These are phyloP conservation scores for Debaryomycetaceae sp. DNA, from an alignment of 1,139 yeast genomes.

Conservation along the genomic window DNA sequence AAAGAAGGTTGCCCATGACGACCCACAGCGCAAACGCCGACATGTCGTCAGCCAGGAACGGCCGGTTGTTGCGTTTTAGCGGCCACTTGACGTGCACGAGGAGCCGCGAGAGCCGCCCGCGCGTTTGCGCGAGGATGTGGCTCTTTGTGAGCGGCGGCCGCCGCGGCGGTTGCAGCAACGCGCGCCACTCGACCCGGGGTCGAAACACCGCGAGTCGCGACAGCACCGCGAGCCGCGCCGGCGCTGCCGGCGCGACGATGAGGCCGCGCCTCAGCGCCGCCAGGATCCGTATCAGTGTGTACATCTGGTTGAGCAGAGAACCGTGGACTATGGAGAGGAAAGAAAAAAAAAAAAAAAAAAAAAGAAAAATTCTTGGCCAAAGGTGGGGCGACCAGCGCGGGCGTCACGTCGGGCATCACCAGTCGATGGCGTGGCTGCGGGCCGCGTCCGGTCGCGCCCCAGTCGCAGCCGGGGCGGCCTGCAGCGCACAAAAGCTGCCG, in stretches of 20 bases:
- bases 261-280: constrained; percentile 4
- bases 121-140: constrained; percentile 40
- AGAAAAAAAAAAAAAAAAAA: background rate
- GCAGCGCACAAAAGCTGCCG: too few relatives aligned
- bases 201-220: too few relatives aligned
- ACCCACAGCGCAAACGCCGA: constrained; percentile 58
- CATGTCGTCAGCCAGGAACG: constrained; percentile 49
- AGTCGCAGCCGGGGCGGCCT: too few relatives aligned
- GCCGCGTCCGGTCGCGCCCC: too few relatives aligned
- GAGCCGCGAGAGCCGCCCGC: constrained; percentile 38
- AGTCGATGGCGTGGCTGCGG: too few relatives aligned
- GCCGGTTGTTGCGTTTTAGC: constrained; percentile 46
- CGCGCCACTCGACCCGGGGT: too few relatives aligned
- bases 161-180: background rate
- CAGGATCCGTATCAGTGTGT: constrained; percentile 1
- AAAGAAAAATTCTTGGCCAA: background rate
- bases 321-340: background rate
- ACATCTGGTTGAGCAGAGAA: constrained; percentile 9
- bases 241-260: too few relatives aligned
- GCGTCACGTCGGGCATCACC: too few relatives aligned
- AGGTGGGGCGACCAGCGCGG: too few relatives aligned
- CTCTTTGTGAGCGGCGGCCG: constrained; percentile 29
- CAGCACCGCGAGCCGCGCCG: too few relatives aligned
- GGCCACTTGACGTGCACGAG: constrained; percentile 57
- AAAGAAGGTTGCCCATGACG: constrained; percentile 49